These are phyloP conservation scores for Apophysomyces sp. DNA, from an alignment of 371 early-diverging fungal species.

Conservation along the genomic window DNA sequence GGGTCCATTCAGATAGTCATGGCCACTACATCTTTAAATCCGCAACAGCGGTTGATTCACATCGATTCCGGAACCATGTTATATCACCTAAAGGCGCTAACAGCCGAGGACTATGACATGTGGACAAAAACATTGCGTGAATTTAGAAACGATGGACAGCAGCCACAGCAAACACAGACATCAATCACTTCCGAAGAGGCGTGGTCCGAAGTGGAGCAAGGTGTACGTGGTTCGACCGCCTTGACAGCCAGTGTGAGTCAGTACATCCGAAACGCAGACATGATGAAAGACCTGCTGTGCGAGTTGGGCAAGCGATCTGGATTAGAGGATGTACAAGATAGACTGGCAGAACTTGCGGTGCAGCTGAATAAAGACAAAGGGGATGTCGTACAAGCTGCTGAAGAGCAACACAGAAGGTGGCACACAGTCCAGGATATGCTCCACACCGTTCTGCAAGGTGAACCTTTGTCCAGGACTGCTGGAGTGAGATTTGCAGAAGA, in stretches of 20 bases:
- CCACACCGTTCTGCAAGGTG: neutral
- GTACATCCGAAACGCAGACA: constrained; percentile 5
- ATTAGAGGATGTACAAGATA: constrained; percentile 2
- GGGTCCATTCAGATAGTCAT: constrained; percentile 70
- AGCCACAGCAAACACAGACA: neutral
- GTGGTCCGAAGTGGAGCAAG: constrained; percentile 4
- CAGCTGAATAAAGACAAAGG: constrained; percentile 9
- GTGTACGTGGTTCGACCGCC: constrained; percentile 3
- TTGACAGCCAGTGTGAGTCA: constrained; percentile 2
- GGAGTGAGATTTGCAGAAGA: neutral
- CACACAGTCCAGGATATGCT: constrained; percentile 2
- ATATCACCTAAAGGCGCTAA: constrained; percentile 74
- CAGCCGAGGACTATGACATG: constrained; percentile 64
- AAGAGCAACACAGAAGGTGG: constrained; percentile 16
- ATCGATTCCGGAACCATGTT: constrained; percentile 82
- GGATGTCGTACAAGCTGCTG: neutral
- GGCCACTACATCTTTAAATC: constrained; percentile 63
- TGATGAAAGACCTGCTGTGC: constrained; percentile 12
- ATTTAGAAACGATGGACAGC: constrained; percentile 6
- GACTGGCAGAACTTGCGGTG: neutral
- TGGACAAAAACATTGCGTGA: constrained; percentile 57
- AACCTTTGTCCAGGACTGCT: neutral
- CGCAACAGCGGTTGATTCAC: constrained; percentile 70
- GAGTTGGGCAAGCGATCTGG: constrained; percentile 7
- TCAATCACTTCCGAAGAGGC: neutral